Evolutionary conservation across 257 asterid genomes (phyloP).

Genomic region (Voacanga thouarsii): DNA sequence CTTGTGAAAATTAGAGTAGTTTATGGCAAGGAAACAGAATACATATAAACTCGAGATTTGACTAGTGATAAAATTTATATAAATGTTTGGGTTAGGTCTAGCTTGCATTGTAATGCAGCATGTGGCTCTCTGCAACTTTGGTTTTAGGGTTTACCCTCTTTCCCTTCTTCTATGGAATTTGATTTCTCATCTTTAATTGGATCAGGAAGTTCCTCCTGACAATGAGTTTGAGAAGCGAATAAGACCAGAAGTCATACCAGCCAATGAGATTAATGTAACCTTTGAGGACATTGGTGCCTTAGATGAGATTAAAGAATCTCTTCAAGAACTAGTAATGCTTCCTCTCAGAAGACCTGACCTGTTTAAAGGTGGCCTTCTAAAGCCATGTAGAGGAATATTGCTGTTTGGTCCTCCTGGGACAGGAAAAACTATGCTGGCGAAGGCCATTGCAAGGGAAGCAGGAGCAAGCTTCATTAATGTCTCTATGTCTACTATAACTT

Average conservation of each 20-base stretch:
- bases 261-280: constrained; percentile 66
- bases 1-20: too few relatives aligned
- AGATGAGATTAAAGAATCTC: constrained; percentile 77
- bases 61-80: too few relatives aligned
- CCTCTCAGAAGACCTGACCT: constrained; percentile 84
- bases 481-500: constrained; percentile 78
- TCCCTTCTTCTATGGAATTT: not conserved
- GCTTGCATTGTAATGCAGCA: too few relatives aligned
- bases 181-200: constrained; percentile 17
- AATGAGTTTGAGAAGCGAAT: constrained; percentile 86
- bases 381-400: constrained; percentile 84
- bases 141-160: not conserved
- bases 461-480: constrained; percentile 87
- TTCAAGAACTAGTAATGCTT: constrained; percentile 83
- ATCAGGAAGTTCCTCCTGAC: constrained; percentile 74
- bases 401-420: constrained; percentile 95
- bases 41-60: too few relatives aligned
- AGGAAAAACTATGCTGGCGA: constrained; percentile 88
- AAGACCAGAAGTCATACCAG: constrained; percentile 85
- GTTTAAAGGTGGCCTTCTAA: constrained; percentile 78
- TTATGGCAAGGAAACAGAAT: too few relatives aligned
- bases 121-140: not conserved
- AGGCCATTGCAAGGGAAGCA: constrained; percentile 88
- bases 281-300: constrained; percentile 85
- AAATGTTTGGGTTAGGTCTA: too few relatives aligned